phyloP scores from a whole-genome alignment of 2,329 filamentous ascomycete genomes.

The Leptographium flavum region DNA sequence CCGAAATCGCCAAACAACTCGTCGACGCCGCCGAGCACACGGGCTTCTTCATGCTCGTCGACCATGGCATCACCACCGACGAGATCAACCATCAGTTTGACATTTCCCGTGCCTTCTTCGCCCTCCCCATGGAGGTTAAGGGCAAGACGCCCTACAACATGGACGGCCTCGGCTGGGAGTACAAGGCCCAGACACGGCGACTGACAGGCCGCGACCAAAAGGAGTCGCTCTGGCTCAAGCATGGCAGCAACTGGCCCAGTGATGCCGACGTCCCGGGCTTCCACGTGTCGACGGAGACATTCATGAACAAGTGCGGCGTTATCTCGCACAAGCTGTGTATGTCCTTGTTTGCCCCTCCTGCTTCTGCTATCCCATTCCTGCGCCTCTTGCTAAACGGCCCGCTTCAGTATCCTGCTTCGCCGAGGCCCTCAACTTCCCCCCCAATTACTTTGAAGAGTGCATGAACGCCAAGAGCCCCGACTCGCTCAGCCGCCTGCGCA shows the following conservation, averaged over 20 bases:
- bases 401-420: conserved; percentile 45
- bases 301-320: conserved; percentile 38
- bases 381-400: too few species aligned
- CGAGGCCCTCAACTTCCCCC: conserved; percentile 34
- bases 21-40: conserved; percentile 39
- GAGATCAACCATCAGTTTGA: conserved; percentile 29
- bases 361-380: too few species aligned
- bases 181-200: conserved; percentile 33
- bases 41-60: conserved; percentile 41
- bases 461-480: conserved; percentile 35
- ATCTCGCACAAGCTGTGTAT: conserved; percentile 33
- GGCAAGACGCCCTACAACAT: conserved; percentile 19
- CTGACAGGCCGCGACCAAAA: conserved; percentile 46
- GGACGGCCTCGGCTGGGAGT: conserved; percentile 14
- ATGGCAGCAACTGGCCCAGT: conserved; percentile 36
- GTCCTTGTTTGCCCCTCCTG: too few species aligned
- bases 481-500: conserved; percentile 34
- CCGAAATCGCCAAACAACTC: conserved; percentile 37
- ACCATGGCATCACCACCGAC: conserved; percentile 27
- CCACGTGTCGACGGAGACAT: conserved; percentile 25
- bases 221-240: conserved; percentile 49
- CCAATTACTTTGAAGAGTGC: conserved; percentile 32
- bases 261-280: conserved; percentile 33
- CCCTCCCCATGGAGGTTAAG: conserved; percentile 20
- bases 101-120: conserved; percentile 33